Conservation (phyloP, 768 basidiomycete genomes). For the Leccinum obscurum region DNA sequence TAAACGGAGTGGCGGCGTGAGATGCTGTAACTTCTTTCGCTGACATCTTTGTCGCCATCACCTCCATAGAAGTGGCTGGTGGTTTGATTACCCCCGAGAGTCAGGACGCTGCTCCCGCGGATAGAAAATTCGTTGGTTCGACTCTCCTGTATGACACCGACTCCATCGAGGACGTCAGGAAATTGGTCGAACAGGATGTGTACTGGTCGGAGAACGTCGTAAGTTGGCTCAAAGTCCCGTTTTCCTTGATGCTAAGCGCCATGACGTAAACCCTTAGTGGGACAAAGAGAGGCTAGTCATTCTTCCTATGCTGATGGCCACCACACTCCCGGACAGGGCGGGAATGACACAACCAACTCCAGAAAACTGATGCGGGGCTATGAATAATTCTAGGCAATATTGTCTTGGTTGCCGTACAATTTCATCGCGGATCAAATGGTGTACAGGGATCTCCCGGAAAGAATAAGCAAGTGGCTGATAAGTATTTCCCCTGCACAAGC, state of each 20-base stretch:
- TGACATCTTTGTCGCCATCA: slow-evolving; percentile 1
- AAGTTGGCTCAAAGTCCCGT: slow-evolving; percentile 21
- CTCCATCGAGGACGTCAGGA: slow-evolving; percentile 45
- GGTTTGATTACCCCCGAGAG: slow-evolving; percentile 61
- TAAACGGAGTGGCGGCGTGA: not conserved
- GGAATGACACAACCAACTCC: slow-evolving; percentile 25
- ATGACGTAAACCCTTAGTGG: slow-evolving; percentile 43
- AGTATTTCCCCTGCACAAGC: not conserved
- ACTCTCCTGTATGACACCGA: slow-evolving; percentile 55
- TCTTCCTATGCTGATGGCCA: slow-evolving; percentile 44
- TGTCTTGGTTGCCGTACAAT: not conserved
- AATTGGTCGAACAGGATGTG: slow-evolving; percentile 42
- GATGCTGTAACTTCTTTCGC: slow-evolving; percentile 7
- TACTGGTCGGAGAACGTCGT: slow-evolving; percentile 47
- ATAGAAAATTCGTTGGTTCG: slow-evolving; percentile 64
- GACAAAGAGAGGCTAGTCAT: slow-evolving; percentile 55
- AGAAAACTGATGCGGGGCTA: slow-evolving; percentile 15
- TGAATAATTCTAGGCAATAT: not conserved
- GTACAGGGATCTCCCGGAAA: not conserved
- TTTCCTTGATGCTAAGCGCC: not conserved
- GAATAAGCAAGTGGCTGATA: not conserved
- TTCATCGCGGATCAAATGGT: slow-evolving; percentile 10
- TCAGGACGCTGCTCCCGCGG: slow-evolving; percentile 40
- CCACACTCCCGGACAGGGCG: slow-evolving; percentile 30
- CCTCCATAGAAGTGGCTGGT: slow-evolving; percentile 49